Conservation (phyloP, 768 basidiomycete species). For the Leccinum sublutescens region DNA sequence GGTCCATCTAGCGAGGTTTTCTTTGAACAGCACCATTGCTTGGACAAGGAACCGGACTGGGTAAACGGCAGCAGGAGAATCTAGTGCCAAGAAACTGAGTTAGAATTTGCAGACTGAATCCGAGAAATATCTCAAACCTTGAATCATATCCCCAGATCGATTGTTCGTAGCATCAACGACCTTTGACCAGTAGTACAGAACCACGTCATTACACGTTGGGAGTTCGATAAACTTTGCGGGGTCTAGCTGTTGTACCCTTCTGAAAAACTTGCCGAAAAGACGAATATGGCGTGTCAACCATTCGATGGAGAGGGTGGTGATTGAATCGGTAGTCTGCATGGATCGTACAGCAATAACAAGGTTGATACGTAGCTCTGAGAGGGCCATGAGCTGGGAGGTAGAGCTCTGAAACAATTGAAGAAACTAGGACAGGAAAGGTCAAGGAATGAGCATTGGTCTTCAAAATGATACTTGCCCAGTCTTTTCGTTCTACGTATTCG, state of each 20-base stretch:
- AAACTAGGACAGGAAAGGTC: constrained; percentile 42
- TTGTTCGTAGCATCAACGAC: constrained; percentile 65
- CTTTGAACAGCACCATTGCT: constrained; percentile 83
- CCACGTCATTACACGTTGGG: constrained; percentile 60
- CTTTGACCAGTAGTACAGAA: constrained; percentile 81
- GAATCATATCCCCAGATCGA: constrained; percentile 48
- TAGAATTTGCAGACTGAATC: not conserved
- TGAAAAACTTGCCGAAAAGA: constrained; percentile 78
- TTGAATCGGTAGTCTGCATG: constrained; percentile 33
- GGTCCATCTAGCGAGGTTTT: constrained; percentile 76
- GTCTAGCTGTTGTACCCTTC: constrained; percentile 66
- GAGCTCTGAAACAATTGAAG: constrained; percentile 60
- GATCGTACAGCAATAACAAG: constrained; percentile 46
- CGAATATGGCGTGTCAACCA: constrained; percentile 66
- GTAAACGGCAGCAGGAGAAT: constrained; percentile 60
- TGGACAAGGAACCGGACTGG: constrained; percentile 82
- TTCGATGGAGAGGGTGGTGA: constrained; percentile 47
- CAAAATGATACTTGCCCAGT: constrained; percentile 48
- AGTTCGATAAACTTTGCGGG: constrained; percentile 58
- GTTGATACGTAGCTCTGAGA: constrained; percentile 57
- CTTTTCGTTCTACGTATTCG: constrained; percentile 42
- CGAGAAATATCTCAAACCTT: constrained; percentile 43
- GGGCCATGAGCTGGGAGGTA: constrained; percentile 49
- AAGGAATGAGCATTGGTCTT: not conserved
- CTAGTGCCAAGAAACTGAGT: constrained; percentile 34